A percentile compares a stretch with the other conserved stretches of the same genome.
These are phyloP conservation scores for Myriosclerotinia duriaeana DNA, from an alignment of 2,329 filamentous ascomycete species.

Conservation along the genomic window DNA sequence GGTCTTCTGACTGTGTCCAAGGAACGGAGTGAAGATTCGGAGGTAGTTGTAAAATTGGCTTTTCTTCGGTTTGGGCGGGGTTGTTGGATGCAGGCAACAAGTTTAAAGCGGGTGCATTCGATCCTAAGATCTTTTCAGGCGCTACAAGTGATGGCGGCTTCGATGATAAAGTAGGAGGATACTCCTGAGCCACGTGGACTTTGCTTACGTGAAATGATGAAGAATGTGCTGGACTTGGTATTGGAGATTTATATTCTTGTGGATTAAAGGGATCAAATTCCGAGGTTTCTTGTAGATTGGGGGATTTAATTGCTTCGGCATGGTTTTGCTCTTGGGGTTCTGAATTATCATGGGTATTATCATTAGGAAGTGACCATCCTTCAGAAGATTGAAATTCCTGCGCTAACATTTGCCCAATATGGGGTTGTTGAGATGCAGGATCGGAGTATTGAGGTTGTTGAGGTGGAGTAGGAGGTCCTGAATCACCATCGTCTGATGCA, in stretches of 20 bases:
- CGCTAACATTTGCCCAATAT: conserved; percentile 25
- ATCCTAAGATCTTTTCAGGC: conserved; percentile 3
- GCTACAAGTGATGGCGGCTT: not conserved
- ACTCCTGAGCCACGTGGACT: conserved; percentile 17
- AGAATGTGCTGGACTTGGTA: conserved; percentile 9
- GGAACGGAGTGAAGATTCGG: conserved; percentile 13
- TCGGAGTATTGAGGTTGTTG: conserved; percentile 8
- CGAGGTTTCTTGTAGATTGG: conserved; percentile 23
- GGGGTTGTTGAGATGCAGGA: not conserved
- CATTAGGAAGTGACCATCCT: conserved; percentile 14
- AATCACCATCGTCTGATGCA: conserved; percentile 29
- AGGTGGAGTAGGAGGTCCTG: conserved; percentile 17
- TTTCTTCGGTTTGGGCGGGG: not conserved
- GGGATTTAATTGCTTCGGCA: conserved; percentile 8
- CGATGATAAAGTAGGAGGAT: not conserved
- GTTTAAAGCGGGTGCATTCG: not conserved
- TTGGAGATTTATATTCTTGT: conserved; percentile 27
- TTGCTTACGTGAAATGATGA: conserved; percentile 17
- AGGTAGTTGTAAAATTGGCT: not conserved
- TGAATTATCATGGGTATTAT: conserved; percentile 2
- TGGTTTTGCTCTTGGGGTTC: not conserved
- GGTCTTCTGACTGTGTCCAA: conserved; percentile 3
- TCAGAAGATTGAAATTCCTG: conserved; percentile 9
- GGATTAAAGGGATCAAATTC: conserved; percentile 32
- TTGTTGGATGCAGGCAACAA: not conserved